Evolutionary conservation across 1,284 basidiomycete genomes (phyloP), one percentile per base, ranked within the genome.

Genomic region (Porogramme epimiltina): DNA sequence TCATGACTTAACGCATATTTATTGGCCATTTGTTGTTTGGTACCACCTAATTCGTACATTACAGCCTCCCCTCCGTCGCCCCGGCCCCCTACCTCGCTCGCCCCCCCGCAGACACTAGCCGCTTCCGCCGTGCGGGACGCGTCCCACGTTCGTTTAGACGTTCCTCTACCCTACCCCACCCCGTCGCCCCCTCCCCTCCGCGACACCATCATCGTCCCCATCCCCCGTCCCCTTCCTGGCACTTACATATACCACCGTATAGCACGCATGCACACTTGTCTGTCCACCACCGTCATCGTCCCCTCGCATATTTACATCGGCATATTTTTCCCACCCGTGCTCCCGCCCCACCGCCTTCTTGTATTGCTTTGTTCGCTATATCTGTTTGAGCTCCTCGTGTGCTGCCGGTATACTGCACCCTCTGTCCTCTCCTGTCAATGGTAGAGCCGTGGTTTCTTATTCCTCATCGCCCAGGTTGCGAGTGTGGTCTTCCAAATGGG

Each of bases 1-100:
- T 54, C 39, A 42, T 46, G 47, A 54, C 25, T 54, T 54, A 46
- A 54, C 47, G 40, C 40, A 28, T 54, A 54, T 54, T 54, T 54
- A 54, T 54, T 46, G 51, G 45, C 42, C 42, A 53, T 48, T 42
- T 38, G 25, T 49, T 36, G 25, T 18, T 23, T 23, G 28, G 24
- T n/a, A n/a, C n/a, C 18, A 22, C 22, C 26, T 48, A 37, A 48
- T 48, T 24, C 46, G 15, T 53, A 53, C 37, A 9, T 24, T 53
- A 53, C 41, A 39, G 28, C 41, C 34, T 11, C 41, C 43, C 33
- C 16, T 18, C 26, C 25, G 36, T 15, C 31, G 15, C 34, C 33
- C 9, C 34, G 34, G 8, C n/a, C 34, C n/a, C 18, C 8, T 45
- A 45, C 36, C 24, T 20, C 42, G 26, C 36, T 25, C 31, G 28